Evolutionary conservation across 2,329 filamentous ascomycete genomes (phyloP).

Genomic region (Delphinella strobiligena): DNA sequence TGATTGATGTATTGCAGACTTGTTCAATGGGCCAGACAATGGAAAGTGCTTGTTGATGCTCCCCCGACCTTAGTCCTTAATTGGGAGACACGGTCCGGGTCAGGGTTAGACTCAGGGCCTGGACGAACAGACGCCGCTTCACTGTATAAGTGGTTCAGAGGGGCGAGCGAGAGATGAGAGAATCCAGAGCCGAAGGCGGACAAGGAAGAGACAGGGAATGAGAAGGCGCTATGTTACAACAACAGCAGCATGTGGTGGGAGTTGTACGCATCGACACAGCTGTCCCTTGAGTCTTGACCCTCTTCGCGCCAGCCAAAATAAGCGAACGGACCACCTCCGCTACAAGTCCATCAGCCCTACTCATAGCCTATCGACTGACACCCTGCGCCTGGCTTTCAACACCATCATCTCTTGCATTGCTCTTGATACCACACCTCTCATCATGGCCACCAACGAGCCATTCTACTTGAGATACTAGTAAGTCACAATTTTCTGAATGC

Average conservation of each 20-base stretch:
- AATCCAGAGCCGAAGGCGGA: too few relatives aligned
- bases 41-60: background rate
- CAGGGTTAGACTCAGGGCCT: background rate
- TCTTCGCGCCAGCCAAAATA: background rate
- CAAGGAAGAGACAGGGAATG: too few relatives aligned
- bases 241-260: too few relatives aligned
- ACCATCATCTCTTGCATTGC: background rate
- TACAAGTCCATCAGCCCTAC: background rate
- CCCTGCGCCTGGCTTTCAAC: too few relatives aligned
- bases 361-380: too few relatives aligned
- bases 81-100: background rate
- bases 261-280: background rate
- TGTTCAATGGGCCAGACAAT: too few relatives aligned
- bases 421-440: slow-evolving; percentile 11
- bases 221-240: too few relatives aligned
- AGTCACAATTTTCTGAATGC: slow-evolving; percentile 21
- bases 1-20: slow-evolving; percentile 27
- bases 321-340: slow-evolving; percentile 3
- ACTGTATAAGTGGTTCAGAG: too few relatives aligned
- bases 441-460: slow-evolving; percentile 62
- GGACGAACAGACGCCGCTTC: too few relatives aligned
- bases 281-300: background rate
- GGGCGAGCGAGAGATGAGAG: too few relatives aligned
- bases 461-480: slow-evolving; percentile 99
- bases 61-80: slow-evolving; percentile 1